phyloP scores from a whole-genome alignment of 179 eudicot species.

The Amaranthus tricolor region DNA sequence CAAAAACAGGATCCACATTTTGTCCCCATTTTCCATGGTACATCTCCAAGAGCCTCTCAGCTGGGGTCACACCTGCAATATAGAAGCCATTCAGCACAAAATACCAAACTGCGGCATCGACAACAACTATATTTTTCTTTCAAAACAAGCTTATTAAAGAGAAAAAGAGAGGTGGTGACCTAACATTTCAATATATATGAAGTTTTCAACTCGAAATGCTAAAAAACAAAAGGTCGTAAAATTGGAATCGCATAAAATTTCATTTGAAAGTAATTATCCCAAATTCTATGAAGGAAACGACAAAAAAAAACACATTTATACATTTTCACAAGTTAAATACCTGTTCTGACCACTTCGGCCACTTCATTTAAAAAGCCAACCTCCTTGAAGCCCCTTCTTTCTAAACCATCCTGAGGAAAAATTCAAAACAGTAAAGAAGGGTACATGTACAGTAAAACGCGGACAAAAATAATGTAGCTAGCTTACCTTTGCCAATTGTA shows the following conservation, averaged over 20 bases:
- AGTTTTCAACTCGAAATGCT: background rate
- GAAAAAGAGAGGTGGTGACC: too few relatives aligned
- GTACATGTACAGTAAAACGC: background rate
- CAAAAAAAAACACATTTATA: background rate
- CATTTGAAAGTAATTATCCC: background rate
- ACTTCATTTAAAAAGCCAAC: conserved; percentile 86
- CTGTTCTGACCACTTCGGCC: conserved; percentile 88
- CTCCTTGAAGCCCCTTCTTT: conserved; percentile 91
- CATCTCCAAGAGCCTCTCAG: conserved; percentile 87
- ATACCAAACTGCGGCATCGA: background rate
- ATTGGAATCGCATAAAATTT: background rate
- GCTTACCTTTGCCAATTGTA: conserved; percentile 79
- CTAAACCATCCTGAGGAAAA: conserved; percentile 78
- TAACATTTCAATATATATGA: background rate
- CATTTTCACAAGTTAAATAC: conserved; percentile 30
- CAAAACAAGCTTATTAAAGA: background rate
- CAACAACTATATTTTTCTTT: background rate
- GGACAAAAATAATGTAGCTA: background rate
- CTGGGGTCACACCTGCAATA: conserved; percentile 80
- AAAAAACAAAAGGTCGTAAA: background rate
- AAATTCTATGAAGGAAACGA: background rate
- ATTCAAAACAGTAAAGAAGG: background rate
- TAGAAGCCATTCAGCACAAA: conserved; percentile 9
- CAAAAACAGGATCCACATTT: conserved; percentile 83
- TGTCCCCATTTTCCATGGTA: conserved; percentile 90